A percentile compares a stretch with the other conserved stretches of the same genome.
Conservation (phyloP, 768 basidiomycete species). For the Udeniomyces megalosporus region DNA sequence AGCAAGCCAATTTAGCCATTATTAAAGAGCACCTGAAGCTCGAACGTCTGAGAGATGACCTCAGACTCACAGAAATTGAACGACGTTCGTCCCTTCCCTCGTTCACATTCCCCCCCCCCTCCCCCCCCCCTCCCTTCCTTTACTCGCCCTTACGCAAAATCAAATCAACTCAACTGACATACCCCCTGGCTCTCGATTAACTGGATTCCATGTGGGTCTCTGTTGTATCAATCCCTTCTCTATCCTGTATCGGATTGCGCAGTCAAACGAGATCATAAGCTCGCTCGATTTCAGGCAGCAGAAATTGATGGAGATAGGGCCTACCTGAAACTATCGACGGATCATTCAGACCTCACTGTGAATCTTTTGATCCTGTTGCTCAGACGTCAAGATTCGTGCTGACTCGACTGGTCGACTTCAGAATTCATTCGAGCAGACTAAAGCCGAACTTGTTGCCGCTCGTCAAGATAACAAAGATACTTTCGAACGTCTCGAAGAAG, state of each 20-base stretch:
- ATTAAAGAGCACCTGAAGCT: background rate
- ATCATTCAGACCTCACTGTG: background rate
- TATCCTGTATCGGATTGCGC: too few relatives aligned
- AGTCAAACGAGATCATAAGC: slow-evolving; percentile 1
- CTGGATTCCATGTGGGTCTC: background rate
- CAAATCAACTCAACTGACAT: too few relatives aligned
- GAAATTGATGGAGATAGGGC: background rate
- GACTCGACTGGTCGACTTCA: too few relatives aligned
- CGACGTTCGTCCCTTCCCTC: background rate
- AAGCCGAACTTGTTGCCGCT: too few relatives aligned
- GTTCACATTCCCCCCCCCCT: too few relatives aligned
- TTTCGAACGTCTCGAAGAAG: too few relatives aligned
- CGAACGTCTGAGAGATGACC: background rate
- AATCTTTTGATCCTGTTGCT: background rate
- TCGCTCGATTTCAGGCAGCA: background rate
- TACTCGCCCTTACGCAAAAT: too few relatives aligned
- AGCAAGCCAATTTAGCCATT: background rate
- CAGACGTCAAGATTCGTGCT: too few relatives aligned
- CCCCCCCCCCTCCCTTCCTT: too few relatives aligned
- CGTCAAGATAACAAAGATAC: too few relatives aligned
- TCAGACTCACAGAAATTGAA: background rate
- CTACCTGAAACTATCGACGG: background rate
- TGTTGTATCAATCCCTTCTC: background rate
- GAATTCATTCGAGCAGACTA: too few relatives aligned
- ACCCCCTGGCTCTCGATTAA: background rate